Percentiles rank a stretch among this genome's conserved stretches.
Conservation (phyloP, 2,329 filamentous ascomycete species). For the Salinomyces thailandicus region DNA sequence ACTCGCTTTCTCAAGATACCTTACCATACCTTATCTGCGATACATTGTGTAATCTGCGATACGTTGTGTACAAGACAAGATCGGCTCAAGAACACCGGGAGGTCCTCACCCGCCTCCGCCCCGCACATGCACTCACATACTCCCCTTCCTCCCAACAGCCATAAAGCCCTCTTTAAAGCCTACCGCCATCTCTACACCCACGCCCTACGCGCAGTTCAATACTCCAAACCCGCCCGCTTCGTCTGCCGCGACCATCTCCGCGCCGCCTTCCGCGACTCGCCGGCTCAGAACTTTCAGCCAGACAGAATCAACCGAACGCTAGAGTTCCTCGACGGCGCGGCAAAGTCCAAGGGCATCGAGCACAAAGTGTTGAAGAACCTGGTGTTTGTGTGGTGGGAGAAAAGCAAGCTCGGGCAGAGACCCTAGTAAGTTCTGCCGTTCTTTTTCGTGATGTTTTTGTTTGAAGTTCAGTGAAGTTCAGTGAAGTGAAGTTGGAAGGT, state of each 20-base stretch:
- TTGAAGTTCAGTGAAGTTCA: neutral
- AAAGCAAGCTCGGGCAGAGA: slow-evolving; percentile 26
- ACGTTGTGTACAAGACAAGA: no score
- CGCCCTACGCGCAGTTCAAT: slow-evolving; percentile 60
- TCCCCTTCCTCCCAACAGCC: no score
- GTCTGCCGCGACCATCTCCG: slow-evolving; percentile 44
- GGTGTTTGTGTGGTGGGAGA: slow-evolving; percentile 39
- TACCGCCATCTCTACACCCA: slow-evolving; percentile 62
- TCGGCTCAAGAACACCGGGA: no score
- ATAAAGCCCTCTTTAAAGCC: no score
- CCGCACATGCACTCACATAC: no score
- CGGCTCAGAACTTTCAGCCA: slow-evolving; percentile 37
- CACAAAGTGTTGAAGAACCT: slow-evolving; percentile 63
- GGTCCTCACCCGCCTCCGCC: no score
- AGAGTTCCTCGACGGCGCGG: slow-evolving; percentile 59
- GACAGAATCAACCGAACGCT: slow-evolving; percentile 53
- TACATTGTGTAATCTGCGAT: no score
- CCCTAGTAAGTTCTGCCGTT: slow-evolving; percentile 10
- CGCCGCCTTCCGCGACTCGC: slow-evolving; percentile 44
- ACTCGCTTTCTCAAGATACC: no score
- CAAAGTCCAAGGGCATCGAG: slow-evolving; percentile 54
- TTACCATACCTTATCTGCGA: no score
- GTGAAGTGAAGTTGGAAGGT: neutral
- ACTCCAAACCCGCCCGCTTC: slow-evolving; percentile 57
- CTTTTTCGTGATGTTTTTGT: slow-evolving; percentile 1